Evolutionary conservation across 148 eudicot genomes (phyloP).

Genomic region (Rhododendron mucronatum): DNA sequence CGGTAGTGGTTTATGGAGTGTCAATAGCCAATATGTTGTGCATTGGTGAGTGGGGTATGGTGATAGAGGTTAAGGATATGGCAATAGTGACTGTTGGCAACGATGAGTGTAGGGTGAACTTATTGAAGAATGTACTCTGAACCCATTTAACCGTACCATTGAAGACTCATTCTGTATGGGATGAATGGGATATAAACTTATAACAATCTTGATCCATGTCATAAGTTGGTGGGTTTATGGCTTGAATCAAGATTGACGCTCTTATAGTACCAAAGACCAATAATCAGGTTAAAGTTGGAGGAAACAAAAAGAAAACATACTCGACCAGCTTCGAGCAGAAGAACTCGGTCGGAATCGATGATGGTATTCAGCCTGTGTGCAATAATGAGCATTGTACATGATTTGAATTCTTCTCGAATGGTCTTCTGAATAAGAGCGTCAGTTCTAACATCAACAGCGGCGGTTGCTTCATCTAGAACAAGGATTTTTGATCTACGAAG

Average conservation of each 20-base stretch:
- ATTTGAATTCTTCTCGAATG: slow-evolving; percentile 63
- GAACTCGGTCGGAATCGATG: slow-evolving; percentile 59
- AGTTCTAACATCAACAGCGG: slow-evolving; percentile 76
- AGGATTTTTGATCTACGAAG: slow-evolving; percentile 74
- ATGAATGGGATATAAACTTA: neutral
- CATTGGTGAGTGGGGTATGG: neutral
- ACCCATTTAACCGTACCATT: neutral
- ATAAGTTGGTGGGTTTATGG: neutral
- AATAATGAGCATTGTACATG: slow-evolving; percentile 72
- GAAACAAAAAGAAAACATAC: slow-evolving; percentile 23
- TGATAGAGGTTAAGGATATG: neutral
- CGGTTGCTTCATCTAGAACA: slow-evolving; percentile 82
- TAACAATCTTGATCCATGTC: neutral
- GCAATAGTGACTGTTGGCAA: neutral
- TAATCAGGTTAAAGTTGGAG: neutral
- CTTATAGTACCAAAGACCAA: neutral
- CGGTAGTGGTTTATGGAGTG: neutral
- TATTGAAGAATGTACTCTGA: neutral
- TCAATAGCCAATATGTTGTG: neutral
- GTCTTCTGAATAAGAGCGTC: slow-evolving; percentile 81
- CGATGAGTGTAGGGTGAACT: neutral
- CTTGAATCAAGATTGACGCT: neutral
- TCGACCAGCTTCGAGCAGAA: slow-evolving; percentile 68
- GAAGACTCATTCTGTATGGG: neutral
- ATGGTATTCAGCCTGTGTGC: slow-evolving; percentile 80